Conservation (phyloP, 345 rosid genomes). For the Gossypium australe region DNA sequence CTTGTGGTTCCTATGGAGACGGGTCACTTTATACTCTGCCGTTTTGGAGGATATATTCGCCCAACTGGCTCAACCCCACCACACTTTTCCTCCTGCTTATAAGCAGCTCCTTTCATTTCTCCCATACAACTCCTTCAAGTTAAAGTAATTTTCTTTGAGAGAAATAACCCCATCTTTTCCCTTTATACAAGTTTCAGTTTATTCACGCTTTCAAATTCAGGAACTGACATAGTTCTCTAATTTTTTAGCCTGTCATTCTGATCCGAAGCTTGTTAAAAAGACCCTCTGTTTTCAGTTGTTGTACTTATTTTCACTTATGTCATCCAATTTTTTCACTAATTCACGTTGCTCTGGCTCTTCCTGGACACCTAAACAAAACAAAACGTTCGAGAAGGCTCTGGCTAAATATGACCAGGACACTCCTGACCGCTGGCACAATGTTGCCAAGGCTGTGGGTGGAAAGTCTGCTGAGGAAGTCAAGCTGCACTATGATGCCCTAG, state of each 20-base stretch:
- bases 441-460: conserved; percentile 72
- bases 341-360: conserved; percentile 35
- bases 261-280: background rate
- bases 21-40: conserved; percentile 40
- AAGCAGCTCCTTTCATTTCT: conserved; percentile 33
- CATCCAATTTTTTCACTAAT: conserved; percentile 45
- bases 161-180: conserved; percentile 22
- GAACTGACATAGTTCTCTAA: background rate
- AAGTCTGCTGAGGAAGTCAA: conserved; percentile 76
- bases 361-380: conserved; percentile 75
- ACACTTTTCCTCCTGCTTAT: conserved; percentile 46
- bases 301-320: conserved; percentile 27
- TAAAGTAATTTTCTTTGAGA: conserved; percentile 18
- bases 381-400: conserved; percentile 67
- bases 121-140: conserved; percentile 15
- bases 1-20: conserved; percentile 47
- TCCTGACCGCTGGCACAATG: conserved; percentile 87
- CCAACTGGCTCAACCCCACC: conserved; percentile 58
- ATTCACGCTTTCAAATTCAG: background rate
- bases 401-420: conserved; percentile 73
- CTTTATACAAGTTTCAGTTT: background rate
- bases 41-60: conserved; percentile 47
- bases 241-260: background rate
- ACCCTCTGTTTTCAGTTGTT: background rate
- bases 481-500: conserved; percentile 60